These are phyloP conservation scores for Neoboletus subvelutipes DNA, from an alignment of 768 basidiomycete genomes.

Conservation along the genomic window DNA sequence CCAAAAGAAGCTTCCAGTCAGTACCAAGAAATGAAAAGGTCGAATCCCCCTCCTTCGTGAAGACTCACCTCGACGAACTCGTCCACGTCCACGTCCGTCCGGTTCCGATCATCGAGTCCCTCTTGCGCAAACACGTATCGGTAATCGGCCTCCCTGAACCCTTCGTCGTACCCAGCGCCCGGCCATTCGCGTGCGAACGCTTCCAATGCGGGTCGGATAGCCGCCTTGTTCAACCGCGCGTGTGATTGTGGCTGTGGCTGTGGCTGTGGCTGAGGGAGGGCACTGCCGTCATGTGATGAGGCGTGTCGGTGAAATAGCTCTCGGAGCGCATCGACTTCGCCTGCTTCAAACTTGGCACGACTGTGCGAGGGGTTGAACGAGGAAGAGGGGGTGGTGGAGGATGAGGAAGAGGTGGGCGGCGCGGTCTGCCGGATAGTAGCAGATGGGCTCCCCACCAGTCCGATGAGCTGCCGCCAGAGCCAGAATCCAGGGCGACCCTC, in stretches of 20 bases:
- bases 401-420: neutral
- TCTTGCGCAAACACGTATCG: conserved; percentile 76
- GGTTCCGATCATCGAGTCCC: conserved; percentile 50
- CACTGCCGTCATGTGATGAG: neutral
- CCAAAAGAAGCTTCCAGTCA: neutral
- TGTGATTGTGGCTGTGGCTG: too few species aligned
- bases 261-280: too few species aligned
- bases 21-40: conserved; percentile 33
- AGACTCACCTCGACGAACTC: conserved; percentile 75
- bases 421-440: neutral
- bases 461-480: conserved; percentile 20
- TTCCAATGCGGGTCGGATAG: conserved; percentile 44
- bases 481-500: neutral
- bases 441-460: conserved; percentile 13
- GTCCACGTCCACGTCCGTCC: conserved; percentile 67
- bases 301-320: conserved; percentile 33
- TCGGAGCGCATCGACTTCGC: conserved; percentile 44
- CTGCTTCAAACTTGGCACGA: conserved; percentile 54
- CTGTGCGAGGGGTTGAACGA: conserved; percentile 36
- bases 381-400: neutral
- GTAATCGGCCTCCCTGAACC: conserved; percentile 59
- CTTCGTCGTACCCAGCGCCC: conserved; percentile 56
- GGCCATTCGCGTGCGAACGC: conserved; percentile 39
- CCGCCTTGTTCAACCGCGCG: conserved; percentile 34
- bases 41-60: too few species aligned